Base-by-base conservation (phyloP, 1,284 basidiomycete species). In the Mycena citricolor region DNA sequence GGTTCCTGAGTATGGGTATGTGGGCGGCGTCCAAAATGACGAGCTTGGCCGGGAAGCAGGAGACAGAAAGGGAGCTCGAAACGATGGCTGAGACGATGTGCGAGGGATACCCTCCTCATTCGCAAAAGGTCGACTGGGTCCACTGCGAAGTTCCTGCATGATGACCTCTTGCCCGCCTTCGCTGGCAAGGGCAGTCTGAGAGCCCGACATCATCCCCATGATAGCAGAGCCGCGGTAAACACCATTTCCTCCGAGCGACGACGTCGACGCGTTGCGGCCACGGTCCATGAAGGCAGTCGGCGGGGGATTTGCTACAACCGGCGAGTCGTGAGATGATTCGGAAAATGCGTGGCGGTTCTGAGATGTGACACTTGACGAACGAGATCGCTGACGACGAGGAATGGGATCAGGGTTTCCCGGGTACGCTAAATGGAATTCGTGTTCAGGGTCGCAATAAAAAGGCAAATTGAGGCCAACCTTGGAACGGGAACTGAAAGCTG, bases 31-130 rank as follows among this genome's bases (percentile, higher is more conserved):
- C 83, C 82, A 85, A 0, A 81, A 51, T 12, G 73, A 70, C 1
- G 77, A 81, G 6, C 68, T 54, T 1, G 81, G 82, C 17, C 83
- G 72, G 3, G 80, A 81, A 5, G 81, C 73, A 1, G 83, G 83
- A 6, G 79, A 76, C 39, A 86, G 73, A 66, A 85, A 85, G 0
- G 83, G 79, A 0, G 76, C 66, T 19, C 83, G 77, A 67, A 86
- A 84, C n/a, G 67, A 70, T 37, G 61, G 65, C n/a, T 60, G 60
- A 20, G 68, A 69, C 11, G 55, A 55, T 33, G 60, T 68, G 42
- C 67, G 64, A 7, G 70, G 69, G 39, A 70, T 34, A 46, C 37
- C 33, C 46, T 31, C 45, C 12, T 12, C 5, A 31, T 33, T 20
- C 23, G 42, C 37, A 21, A 38, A 44, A 2, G 40, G 38, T 4